Conservation (phyloP, 2,329 filamentous ascomycete genomes). For the Cladosporium velox region DNA sequence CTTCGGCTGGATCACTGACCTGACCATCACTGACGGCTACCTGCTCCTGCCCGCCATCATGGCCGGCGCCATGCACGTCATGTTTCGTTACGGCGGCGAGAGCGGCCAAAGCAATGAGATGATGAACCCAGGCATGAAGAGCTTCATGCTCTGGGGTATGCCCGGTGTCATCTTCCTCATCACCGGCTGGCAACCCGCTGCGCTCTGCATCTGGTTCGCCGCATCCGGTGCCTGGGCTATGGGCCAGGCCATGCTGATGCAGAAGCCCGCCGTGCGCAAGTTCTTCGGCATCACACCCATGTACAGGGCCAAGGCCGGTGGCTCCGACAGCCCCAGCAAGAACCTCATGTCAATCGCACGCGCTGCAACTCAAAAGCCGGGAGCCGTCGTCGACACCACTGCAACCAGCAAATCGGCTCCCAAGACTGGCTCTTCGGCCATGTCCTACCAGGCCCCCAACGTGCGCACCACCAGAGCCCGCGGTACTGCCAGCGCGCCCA, state of each 20-base stretch:
- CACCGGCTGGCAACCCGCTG: conserved; percentile 57
- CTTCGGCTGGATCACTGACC: conserved; percentile 74
- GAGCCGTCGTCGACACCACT: not conserved
- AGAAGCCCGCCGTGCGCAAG: conserved; percentile 40
- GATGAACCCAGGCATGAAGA: conserved; percentile 39
- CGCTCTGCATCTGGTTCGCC: conserved; percentile 65
- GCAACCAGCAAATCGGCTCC: not conserved
- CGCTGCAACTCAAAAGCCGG: not conserved
- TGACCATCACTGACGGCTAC: conserved; percentile 75
- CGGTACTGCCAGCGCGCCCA: not conserved
- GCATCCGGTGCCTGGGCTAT: conserved; percentile 45
- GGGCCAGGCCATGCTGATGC: conserved; percentile 43
- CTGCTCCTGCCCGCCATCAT: conserved; percentile 66
- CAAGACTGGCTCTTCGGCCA: not conserved
- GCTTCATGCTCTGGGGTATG: conserved; percentile 50
- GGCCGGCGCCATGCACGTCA: conserved; percentile 36
- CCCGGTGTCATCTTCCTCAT: conserved; percentile 57
- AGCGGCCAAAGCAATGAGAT: conserved; percentile 39
- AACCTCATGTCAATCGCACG: not conserved
- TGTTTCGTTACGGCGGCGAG: conserved; percentile 52
- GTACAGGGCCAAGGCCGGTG: conserved; percentile 26
- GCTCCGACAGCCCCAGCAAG: not conserved
- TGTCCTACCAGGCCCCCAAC: conserved; percentile 20
- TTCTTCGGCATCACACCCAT: conserved; percentile 43
- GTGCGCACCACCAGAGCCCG: conserved; percentile 12